Evolutionary conservation across 1,139 yeast genomes (phyloP).

Genomic region (Candida gigantensis): DNA sequence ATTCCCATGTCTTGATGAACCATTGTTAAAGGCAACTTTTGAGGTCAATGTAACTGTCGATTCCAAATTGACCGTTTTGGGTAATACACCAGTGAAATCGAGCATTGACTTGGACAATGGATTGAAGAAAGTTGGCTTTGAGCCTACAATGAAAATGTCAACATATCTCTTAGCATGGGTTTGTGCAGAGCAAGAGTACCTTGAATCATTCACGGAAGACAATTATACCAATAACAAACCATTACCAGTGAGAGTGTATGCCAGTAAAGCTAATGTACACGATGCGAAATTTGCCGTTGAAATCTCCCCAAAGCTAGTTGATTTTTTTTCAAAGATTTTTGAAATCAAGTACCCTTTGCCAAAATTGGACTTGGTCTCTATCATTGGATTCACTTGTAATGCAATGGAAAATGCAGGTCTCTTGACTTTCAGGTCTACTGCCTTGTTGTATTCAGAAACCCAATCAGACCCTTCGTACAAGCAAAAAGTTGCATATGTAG

Average conservation of each 20-base stretch:
- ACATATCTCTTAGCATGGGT: constrained; percentile 79
- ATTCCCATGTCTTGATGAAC: constrained; percentile 83
- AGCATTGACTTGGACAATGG: constrained; percentile 13
- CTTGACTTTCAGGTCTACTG: constrained; percentile 79
- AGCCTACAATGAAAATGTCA: constrained; percentile 68
- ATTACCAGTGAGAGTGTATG: constrained; percentile 71
- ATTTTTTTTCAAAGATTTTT: constrained; percentile 64
- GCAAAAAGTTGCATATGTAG: constrained; percentile 82
- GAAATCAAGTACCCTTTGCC: constrained; percentile 71
- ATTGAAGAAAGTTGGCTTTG: constrained; percentile 32
- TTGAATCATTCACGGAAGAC: constrained; percentile 49
- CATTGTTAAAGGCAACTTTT: constrained; percentile 72
- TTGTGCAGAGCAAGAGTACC: constrained; percentile 71
- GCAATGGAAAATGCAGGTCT: constrained; percentile 95
- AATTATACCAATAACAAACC: constrained; percentile 47
- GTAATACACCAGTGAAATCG: constrained; percentile 64
- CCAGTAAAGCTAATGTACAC: constrained; percentile 65
- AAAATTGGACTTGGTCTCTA: constrained; percentile 74
- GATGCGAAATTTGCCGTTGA: constrained; percentile 68
- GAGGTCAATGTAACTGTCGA: constrained; percentile 60
- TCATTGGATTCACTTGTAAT: constrained; percentile 74
- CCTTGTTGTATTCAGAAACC: constrained; percentile 64
- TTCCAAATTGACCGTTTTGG: constrained; percentile 61
- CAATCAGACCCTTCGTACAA: constrained; percentile 68
- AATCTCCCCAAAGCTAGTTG: constrained; percentile 66